Percentiles rank a stretch among this genome's conserved stretches.
phyloP scores from a whole-genome alignment of 1,139 yeast species.

The Pichia cactophila region DNA sequence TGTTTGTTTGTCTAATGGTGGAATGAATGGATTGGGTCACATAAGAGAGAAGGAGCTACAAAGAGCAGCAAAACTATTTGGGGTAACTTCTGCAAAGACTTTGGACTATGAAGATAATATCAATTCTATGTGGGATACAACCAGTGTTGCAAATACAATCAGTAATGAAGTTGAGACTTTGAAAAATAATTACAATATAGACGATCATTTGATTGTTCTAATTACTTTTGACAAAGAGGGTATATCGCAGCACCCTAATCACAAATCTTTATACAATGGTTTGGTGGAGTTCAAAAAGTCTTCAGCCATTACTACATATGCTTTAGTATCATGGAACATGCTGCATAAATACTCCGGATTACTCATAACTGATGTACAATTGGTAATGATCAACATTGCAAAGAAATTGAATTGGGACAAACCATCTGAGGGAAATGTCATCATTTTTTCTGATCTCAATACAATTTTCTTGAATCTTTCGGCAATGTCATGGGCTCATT shows the following conservation, averaged over 20 bases:
- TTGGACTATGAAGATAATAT: slow-evolving; percentile 66
- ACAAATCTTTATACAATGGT: slow-evolving; percentile 58
- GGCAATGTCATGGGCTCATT: slow-evolving; percentile 80
- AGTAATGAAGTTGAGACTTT: slow-evolving; percentile 4
- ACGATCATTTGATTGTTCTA: slow-evolving; percentile 34
- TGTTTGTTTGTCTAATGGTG: slow-evolving; percentile 73
- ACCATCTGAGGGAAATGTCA: slow-evolving; percentile 18
- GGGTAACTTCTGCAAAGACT: slow-evolving; percentile 40
- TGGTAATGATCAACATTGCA: background rate
- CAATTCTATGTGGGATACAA: slow-evolving; percentile 56
- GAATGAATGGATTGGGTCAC: slow-evolving; percentile 64
- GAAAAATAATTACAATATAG: slow-evolving; percentile 7
- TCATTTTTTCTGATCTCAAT: slow-evolving; percentile 46
- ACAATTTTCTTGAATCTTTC: slow-evolving; percentile 54
- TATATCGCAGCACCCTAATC: slow-evolving; percentile 82
- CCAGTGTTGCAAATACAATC: slow-evolving; percentile 30
- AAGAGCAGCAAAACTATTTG: slow-evolving; percentile 51
- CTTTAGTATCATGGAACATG: slow-evolving; percentile 37
- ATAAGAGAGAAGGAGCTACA: slow-evolving; percentile 53
- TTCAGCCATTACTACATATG: slow-evolving; percentile 18
- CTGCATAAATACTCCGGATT: slow-evolving; percentile 47
- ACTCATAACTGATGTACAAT: slow-evolving; percentile 39
- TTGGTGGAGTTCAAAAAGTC: slow-evolving; percentile 32
- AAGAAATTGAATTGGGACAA: background rate
- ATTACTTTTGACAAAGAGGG: slow-evolving; percentile 81